Evolutionary conservation across 352 stramenopile genomes (phyloP), one percentile per base, ranked within the genome.

Genomic region (Phytopythium delawarense): DNA sequence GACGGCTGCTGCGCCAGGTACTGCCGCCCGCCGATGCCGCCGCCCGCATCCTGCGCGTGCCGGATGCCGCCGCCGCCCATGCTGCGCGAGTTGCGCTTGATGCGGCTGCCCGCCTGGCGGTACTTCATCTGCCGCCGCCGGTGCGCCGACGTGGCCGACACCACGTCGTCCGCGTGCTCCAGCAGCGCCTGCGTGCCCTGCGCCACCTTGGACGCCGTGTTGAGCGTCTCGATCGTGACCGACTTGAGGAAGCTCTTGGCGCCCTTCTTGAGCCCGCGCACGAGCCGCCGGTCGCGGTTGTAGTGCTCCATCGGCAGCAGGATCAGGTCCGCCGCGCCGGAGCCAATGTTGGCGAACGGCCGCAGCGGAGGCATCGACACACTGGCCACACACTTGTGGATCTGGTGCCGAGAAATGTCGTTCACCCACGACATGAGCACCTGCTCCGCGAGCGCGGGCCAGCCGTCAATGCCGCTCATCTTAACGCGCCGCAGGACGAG

Each of bases 351-450:
- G 13, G 88, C 84, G 45, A 96, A 92, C 37, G 87, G 81, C 46
- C 86, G 85, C 57, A 96, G 66, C 12, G 87, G 87, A 2, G 86
- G 86, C 82, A 94, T 92, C 37, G 84, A 90, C 35, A 96, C 87
- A 72, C 86, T 95, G 2, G 87, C 87, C 6, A 96, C 79, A 54
- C 87, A 96, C 69, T 95, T 95, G 72, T 95, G 87, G 44, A 96
- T 92, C 63, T 96, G 87, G 52, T 88, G 81, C 2, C 87, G 80
- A 12, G 87, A 94, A 63, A 96, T 96, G 53, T 96, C 87, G 46
- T 92, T 84, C 54, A 95, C 84, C 82, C 84, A 96, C 34, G 83
- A 94, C 61, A 93, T 69, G n/a, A 94, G 65, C 35, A 92, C 81
- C 25, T 89, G 72, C 58, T 96, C 84, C 2, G 72, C 74, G 12